Base-by-base conservation (phyloP, 257 asterid genomes). In the Ballota nigra region DNA sequence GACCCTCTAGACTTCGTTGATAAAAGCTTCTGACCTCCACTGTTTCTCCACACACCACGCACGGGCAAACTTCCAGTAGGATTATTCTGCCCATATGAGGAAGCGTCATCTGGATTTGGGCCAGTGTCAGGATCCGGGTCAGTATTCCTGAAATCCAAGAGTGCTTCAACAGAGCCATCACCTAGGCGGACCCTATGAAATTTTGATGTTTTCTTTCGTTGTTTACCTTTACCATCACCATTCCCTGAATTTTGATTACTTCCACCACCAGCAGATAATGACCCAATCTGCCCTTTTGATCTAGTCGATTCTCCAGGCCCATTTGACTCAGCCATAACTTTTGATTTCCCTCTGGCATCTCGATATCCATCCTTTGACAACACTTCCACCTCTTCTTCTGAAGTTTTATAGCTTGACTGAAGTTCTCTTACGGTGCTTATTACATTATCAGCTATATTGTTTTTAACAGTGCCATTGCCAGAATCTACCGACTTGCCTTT, bases 361-460 rank as follows among this genome's bases (percentile, higher is more conserved):
- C 97, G 92, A 73, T 95, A 92, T 49, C 97, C 99, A 79, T 87
- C 99, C 83, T 82, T 95, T 0, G 91, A 83, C 80, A 95, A 74
- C 61, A 92, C 96, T 77, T 90, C 96, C 0, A 81, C 86, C 58
- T 82, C 87, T 53, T 83, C 92, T 68, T 86, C 97, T 6, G 89
- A 40, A 53, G 76, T 77, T 71, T 67, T 83, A 77, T 77, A 78
- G 75, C 82, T 83, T 15, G 89, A 83, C 79, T 95, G 98, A 34
- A 89, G 78, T 72, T 87, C 84, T 75, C 83, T 84, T 18, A 83
- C 91, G 26, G 84, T 81, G 75, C 78, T 84, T 33, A 95, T 52
- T 22, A 88, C 75, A 68, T 74, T 81, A 70, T 86, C 91, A 12
- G 90, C 87, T 75, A 86, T 45, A 41, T 58, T 83, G 70, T 62